Conservation (phyloP, 305 asterid genomes). For the Fraxinus greggii region DNA sequence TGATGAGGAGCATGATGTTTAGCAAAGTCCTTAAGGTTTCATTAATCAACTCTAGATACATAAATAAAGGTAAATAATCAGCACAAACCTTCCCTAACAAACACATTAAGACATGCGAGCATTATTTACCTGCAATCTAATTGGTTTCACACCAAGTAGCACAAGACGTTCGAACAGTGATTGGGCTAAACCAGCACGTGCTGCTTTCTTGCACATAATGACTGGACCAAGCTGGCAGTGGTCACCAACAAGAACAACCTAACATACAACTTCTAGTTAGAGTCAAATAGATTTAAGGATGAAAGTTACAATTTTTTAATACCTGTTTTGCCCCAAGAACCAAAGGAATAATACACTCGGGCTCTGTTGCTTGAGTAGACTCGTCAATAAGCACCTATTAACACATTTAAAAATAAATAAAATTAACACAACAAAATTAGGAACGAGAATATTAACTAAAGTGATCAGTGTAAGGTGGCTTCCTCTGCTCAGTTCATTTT, state of each 20-base stretch:
- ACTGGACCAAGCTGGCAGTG: slow-evolving; percentile 99
- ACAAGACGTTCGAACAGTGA: slow-evolving; percentile 98
- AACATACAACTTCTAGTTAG: slow-evolving; percentile 26
- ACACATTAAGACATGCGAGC: slow-evolving; percentile 11
- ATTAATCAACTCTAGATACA: slow-evolving; percentile 1
- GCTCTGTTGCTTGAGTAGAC: slow-evolving; percentile 98
- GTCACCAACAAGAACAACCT: slow-evolving; percentile 98
- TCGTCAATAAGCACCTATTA: slow-evolving; percentile 94
- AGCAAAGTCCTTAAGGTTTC: background rate
- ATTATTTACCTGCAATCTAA: slow-evolving; percentile 85
- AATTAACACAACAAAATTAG: background rate
- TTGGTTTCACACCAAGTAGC: slow-evolving; percentile 93
- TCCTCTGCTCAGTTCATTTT: background rate
- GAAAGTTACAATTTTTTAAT: slow-evolving; percentile 9
- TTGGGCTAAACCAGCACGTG: slow-evolving; percentile 97
- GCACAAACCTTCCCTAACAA: slow-evolving; percentile 13
- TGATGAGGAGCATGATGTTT: background rate
- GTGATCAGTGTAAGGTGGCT: background rate
- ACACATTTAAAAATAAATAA: background rate
- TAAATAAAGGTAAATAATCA: background rate
- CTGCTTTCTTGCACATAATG: slow-evolving; percentile 99
- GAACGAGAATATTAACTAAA: background rate
- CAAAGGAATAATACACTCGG: slow-evolving; percentile 97
- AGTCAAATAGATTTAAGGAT: background rate
- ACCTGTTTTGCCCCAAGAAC: slow-evolving; percentile 99